Percentiles rank a stretch among this genome's conserved stretches.
Evolutionary conservation across 768 basidiomycete genomes (phyloP).

Genomic region (Suillus cothurnatus): DNA sequence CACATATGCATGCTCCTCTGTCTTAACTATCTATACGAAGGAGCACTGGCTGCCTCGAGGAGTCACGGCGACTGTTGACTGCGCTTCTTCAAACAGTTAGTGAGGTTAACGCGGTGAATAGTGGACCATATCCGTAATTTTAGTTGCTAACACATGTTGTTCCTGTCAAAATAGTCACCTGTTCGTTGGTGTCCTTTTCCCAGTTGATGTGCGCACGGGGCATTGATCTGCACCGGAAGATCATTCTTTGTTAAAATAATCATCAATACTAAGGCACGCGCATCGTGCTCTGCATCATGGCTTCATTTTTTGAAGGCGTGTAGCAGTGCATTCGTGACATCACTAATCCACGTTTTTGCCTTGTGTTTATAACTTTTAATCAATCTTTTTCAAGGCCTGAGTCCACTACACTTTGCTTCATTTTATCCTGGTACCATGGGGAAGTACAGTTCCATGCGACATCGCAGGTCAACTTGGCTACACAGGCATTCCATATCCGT

Average conservation of each 20-base stretch:
- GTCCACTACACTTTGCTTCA: constrained; percentile 2
- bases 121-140: neutral
- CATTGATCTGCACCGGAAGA: constrained; percentile 1
- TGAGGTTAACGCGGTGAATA: constrained; percentile 3
- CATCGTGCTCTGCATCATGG: constrained; percentile 31
- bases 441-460: neutral
- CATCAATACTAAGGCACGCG: constrained; percentile 27
- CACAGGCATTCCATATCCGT: neutral
- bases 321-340: constrained; percentile 24
- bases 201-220: constrained; percentile 1
- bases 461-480: neutral
- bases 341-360: constrained; percentile 19
- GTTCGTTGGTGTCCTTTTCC: neutral
- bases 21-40: constrained; percentile 2
- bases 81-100: constrained; percentile 1
- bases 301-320: constrained; percentile 13
- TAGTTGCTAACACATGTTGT: constrained; percentile 5
- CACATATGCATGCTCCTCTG: constrained; percentile 18
- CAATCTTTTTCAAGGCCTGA: constrained; percentile 10
- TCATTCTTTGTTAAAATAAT: constrained; percentile 4
- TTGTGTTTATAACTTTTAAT: constrained; percentile 12
- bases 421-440: constrained; percentile 6
- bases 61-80: constrained; percentile 12
- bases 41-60: constrained; percentile 25
- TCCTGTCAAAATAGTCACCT: constrained; percentile 8